Conservation (phyloP, 768 basidiomycete species). For the Leccinellum albellum region DNA sequence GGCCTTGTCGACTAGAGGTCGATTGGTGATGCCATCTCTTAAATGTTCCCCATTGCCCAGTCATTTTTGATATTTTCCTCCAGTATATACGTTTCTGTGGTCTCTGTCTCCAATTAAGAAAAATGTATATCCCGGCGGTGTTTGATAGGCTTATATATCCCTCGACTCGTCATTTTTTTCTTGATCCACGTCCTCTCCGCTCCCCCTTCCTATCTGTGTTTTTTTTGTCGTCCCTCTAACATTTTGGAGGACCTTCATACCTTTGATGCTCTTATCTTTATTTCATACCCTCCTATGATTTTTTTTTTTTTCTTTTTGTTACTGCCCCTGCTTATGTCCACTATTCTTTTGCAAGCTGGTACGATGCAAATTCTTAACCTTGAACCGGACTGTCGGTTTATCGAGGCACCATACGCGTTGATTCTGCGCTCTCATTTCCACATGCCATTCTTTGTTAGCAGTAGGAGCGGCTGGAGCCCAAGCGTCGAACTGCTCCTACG, state of each 20-base stretch:
- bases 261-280: conserved; percentile 10
- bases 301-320: no score
- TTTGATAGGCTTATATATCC: conserved; percentile 6
- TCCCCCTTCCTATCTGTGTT: not conserved
- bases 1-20: conserved; percentile 8
- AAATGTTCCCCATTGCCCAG: not conserved
- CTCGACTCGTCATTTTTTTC: not conserved
- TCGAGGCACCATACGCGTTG: not conserved
- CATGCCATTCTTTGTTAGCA: no score
- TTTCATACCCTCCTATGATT: conserved; percentile 17
- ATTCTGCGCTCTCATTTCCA: not conserved
- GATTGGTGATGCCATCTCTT: not conserved
- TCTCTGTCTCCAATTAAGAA: conserved; percentile 1
- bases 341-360: not conserved
- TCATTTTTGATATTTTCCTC: not conserved
- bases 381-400: not conserved
- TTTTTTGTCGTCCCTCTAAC: not conserved
- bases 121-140: conserved; percentile 17
- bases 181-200: conserved; percentile 3
- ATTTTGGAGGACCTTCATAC: conserved; percentile 19
- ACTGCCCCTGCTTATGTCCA: not conserved
- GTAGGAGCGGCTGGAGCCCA: no score
- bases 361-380: not conserved
- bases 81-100: not conserved
- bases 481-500: no score